These are phyloP conservation scores for Lipomyces yamanashiensis DNA, from an alignment of 805 yeast genomes.

Conservation along the genomic window DNA sequence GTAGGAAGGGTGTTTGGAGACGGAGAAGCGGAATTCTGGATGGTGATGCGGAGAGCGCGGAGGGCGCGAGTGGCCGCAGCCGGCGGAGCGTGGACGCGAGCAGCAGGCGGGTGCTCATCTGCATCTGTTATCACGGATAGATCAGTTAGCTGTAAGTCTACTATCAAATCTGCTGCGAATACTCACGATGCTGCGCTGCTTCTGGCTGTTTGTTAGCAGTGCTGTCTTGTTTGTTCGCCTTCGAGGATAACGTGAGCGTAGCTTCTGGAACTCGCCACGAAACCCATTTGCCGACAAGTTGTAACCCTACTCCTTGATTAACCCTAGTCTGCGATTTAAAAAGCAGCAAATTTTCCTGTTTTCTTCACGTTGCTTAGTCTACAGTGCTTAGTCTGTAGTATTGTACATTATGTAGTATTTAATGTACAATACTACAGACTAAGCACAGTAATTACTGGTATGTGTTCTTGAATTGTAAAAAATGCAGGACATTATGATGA, in stretches of 20 bases:
- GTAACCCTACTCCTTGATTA: not conserved
- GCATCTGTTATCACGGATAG: no score
- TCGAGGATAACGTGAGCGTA: constrained; percentile 7
- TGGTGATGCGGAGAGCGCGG: not conserved
- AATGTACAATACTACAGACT: not conserved
- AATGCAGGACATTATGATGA: constrained; percentile 3
- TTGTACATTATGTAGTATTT: no score
- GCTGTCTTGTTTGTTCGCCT: not conserved
- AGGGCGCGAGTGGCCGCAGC: not conserved
- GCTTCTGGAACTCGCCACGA: constrained; percentile 8
- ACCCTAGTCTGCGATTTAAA: constrained; percentile 1
- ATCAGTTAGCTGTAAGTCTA: no score
- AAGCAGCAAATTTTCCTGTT: not conserved
- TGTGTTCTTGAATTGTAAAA: not conserved
- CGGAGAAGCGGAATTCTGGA: not conserved
- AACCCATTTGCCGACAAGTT: not conserved
- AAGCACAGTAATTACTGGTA: no score
- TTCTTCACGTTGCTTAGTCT: no score
- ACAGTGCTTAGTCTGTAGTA: no score
- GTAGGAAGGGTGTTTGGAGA: not conserved
- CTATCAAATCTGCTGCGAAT: no score
- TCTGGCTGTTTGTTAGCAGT: not conserved
- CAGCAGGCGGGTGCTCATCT: constrained; percentile 2
- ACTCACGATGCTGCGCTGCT: not conserved
- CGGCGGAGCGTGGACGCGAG: not conserved